Evolutionary conservation across 306 rosid species (phyloP), one percentile per base, ranked within the genome.

Genomic region (Calophaca sinica): DNA sequence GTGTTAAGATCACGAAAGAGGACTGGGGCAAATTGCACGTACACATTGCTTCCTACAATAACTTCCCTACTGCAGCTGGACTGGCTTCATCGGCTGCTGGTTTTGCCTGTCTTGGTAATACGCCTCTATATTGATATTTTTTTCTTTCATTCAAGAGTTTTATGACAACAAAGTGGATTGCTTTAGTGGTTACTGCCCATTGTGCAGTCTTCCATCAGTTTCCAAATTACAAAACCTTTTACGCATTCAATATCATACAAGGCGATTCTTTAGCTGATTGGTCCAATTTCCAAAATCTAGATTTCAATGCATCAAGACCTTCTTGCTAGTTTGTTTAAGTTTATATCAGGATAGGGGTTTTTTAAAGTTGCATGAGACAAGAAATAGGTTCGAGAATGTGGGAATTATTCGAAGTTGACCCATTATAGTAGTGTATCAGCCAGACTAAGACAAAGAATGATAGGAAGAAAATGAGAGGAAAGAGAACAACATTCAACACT

Each of bases 31-130:
- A 87, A 44, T 79, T 94, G 84, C 93, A 90, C 36, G 41, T 94
- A 5, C 91, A 94, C 72, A 94, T 94, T 76, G 93, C 93, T 84
- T 94, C 99, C 6, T 89, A 80, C 83, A 94, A 94, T 87, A 94
- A 94, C 80, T 94, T 94, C 81, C 99, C 99, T 38, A 94, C 99
- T 52, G 99, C 99, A 39, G 99, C 99, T 36, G 99, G 99, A 79
- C 77, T 94, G 78, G 99, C 99, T 63, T 94, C 99, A 68, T 94
- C 99, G 0, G 99, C 99, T 0, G 99, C 99, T 26, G 99, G 99
- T 72, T 78, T 94, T 42, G 99, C 99, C 74, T 94, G 99, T 76
- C 91, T 92, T 14, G 99, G 98, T 94, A 89, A 77, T 39, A 52
- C 15, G 38, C 59, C 10, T 48, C 12, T 13, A 49, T 62, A 60